phyloP scores from a whole-genome alignment of 768 basidiomycete species.

The Leccinum imitatum region DNA sequence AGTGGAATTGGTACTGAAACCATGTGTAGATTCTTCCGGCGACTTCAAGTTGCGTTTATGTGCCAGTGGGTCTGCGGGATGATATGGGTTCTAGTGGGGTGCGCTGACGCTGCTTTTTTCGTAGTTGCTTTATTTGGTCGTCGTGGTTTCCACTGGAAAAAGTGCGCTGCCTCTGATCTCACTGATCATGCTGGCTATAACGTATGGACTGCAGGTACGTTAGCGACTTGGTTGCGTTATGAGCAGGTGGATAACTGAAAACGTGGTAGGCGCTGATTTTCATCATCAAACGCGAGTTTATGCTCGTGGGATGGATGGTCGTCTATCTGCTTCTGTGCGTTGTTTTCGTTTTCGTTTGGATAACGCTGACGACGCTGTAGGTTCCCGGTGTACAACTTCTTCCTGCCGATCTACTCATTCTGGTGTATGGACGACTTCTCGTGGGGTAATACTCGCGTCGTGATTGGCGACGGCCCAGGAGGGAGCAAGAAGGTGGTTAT shows the following conservation, averaged over 20 bases:
- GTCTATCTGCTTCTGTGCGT: constrained; percentile 89
- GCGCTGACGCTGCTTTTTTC: constrained; percentile 6
- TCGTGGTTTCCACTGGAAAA: constrained; percentile 68
- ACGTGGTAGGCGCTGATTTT: constrained; percentile 76
- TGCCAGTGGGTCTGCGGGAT: constrained; percentile 46
- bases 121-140: constrained; percentile 80
- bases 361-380: constrained; percentile 39
- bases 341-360: constrained; percentile 26
- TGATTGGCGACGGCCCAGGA: constrained; percentile 92
- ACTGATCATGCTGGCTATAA: constrained; percentile 84
- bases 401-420: constrained; percentile 93
- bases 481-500: constrained; percentile 92
- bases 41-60: constrained; percentile 89
- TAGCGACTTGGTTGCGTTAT: background rate
- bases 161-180: constrained; percentile 83
- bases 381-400: constrained; percentile 92
- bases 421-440: constrained; percentile 99
- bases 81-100: background rate
- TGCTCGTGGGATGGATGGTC: constrained; percentile 97
- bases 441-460: constrained; percentile 92
- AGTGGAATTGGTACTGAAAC: background rate
- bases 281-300: constrained; percentile 95
- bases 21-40: constrained; percentile 74
- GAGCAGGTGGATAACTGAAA: background rate
- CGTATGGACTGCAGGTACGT: constrained; percentile 87